Base-by-base conservation (phyloP, 2,329 filamentous ascomycete genomes). In the Falciphora oryzae region DNA sequence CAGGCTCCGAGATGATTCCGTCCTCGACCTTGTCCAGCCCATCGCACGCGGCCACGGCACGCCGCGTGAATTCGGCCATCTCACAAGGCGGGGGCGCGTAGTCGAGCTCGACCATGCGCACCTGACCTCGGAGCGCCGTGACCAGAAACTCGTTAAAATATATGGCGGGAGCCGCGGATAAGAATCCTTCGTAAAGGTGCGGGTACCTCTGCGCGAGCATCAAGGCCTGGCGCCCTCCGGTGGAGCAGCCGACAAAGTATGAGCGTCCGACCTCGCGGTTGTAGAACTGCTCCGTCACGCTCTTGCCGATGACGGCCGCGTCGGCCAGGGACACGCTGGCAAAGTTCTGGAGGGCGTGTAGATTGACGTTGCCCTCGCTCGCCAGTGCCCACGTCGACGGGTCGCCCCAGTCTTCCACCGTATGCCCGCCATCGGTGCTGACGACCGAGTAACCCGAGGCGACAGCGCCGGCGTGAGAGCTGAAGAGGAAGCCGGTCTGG, bases 231-330 rank as follows among this genome's bases (percentile, higher is more conserved):
- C 82, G 74, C 2, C 83, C 83, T 44, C 83, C 83, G 0, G 81
- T 84, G 5, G 80, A 83, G 69, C 82, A 85, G 29, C 83, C 83
- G 14, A 75, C 72, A 67, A 79, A 83, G 69, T 84, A 84, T n/a
- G 75, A 79, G 68, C 79, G 80, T 0, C 71, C 69, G 11, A 75
- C 73, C 1, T 56, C 58, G 6, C 29, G 29, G 25, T 73, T 69
- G 67, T 84, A 84, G 71, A 79, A 84, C 10, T 72, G 70, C 28
- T 76, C 67, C 6, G 75, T 75, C 22, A 84, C 67, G 28, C 74
- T 59, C 69, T 83, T 84, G 4, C 77, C 78, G 6, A 79, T 67
- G 2, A 78, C 75, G 1, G 79, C 76, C 66, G 44, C 61, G 63
- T 63, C 70, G 67, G 65, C 69, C 62, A 74, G 65, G 13, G 69